A percentile compares a stretch with the other conserved stretches of the same genome.
These are phyloP conservation scores for Starmerella geochares DNA, from an alignment of 805 yeast genomes.

Conservation along the genomic window DNA sequence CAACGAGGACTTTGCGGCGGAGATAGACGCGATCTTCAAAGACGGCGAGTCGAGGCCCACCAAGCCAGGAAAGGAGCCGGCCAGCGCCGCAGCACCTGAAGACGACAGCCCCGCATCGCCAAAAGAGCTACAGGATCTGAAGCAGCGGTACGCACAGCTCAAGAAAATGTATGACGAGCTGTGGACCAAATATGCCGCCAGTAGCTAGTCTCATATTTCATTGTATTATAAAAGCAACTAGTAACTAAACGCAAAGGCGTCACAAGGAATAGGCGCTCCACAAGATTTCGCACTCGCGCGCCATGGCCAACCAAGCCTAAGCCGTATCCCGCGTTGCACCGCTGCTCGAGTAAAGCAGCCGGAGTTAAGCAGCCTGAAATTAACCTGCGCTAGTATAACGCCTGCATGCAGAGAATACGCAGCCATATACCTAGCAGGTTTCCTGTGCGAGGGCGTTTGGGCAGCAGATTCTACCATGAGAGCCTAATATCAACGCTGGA, in stretches of 20 bases:
- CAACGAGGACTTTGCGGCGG: conserved; percentile 3
- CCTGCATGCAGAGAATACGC: not conserved
- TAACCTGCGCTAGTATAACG: not conserved
- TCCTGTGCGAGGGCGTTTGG: not conserved
- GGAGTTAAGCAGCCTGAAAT: not conserved
- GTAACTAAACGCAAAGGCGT: not conserved
- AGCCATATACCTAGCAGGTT: not conserved
- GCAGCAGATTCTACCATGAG: not conserved
- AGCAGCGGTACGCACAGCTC: conserved; percentile 21
- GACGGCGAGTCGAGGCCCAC: not conserved
- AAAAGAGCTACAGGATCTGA: conserved; percentile 12
- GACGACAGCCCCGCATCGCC: not conserved
- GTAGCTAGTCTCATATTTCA: not conserved
- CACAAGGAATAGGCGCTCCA: no score
- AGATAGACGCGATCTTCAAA: not conserved
- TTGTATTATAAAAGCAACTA: no score
- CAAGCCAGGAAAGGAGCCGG: not conserved
- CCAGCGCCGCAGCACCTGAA: not conserved
- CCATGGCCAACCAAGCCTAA: no score
- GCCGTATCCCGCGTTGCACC: not conserved
- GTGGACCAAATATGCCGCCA: conserved; percentile 22
- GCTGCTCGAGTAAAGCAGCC: not conserved
- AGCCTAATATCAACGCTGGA: conserved; percentile 34
- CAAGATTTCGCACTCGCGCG: no score
- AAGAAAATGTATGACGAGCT: conserved; percentile 27